These are phyloP conservation scores for Rhodomyrtus tomentosa DNA, from an alignment of 345 rosid species.

Conservation along the genomic window DNA sequence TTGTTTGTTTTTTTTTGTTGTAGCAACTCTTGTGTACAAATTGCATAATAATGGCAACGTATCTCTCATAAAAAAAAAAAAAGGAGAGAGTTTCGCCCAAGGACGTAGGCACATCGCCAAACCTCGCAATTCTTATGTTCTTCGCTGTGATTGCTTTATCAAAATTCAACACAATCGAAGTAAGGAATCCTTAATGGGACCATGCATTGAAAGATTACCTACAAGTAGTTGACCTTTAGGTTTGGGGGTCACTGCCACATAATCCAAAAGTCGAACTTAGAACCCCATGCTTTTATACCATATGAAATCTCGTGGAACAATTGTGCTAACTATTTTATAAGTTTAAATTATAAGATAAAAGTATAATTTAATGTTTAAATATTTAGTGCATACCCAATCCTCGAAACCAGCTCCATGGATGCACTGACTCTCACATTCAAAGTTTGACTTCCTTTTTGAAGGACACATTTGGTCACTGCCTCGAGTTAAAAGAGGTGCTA, in stretches of 20 bases:
- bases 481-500: background rate
- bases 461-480: background rate
- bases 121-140: too few species aligned
- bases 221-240: background rate
- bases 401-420: background rate
- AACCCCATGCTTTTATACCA: background rate
- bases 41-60: too few species aligned
- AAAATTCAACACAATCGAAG: background rate
- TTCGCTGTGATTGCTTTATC: too few species aligned
- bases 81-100: too few species aligned
- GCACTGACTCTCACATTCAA: background rate
- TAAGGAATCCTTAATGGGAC: background rate
- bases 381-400: background rate
- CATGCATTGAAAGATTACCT: background rate
- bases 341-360: background rate
- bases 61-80: too few species aligned
- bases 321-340: background rate
- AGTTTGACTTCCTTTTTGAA: background rate
- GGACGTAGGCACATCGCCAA: too few species aligned
- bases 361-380: background rate
- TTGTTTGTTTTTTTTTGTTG: too few species aligned
- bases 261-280: background rate
- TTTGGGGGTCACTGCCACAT: background rate
- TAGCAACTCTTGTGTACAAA: too few species aligned
- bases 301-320: background rate